Conservation (phyloP, 2,329 filamentous ascomycete species). For the Pseudohalonectria lignicola region DNA sequence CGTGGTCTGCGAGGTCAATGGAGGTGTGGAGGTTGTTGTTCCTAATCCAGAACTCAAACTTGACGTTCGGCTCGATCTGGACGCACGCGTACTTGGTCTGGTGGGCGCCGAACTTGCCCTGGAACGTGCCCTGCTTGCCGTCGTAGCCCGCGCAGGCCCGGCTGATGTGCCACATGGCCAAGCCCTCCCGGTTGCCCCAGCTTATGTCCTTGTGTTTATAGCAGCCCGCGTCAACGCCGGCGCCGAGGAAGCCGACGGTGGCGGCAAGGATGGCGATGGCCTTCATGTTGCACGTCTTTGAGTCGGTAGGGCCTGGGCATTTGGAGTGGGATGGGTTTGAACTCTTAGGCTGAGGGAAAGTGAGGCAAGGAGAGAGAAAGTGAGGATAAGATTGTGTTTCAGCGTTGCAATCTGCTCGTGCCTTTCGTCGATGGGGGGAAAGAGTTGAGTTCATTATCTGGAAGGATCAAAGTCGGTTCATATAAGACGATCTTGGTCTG, state of each 20-base stretch:
- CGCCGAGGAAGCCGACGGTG: background rate
- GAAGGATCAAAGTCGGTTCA: too few species aligned
- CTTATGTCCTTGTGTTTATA: background rate
- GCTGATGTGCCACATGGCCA: background rate
- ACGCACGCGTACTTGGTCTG: background rate
- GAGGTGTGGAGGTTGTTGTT: background rate
- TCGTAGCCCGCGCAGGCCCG: background rate
- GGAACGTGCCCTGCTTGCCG: background rate
- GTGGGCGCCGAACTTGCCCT: background rate
- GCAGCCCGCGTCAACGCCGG: background rate
- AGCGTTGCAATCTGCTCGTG: too few species aligned
- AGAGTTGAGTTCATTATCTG: too few species aligned
- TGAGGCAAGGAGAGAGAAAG: too few species aligned
- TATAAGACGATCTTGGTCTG: too few species aligned
- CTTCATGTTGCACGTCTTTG: background rate
- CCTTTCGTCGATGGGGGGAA: too few species aligned
- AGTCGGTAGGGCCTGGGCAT: too few species aligned
- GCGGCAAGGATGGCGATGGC: background rate
- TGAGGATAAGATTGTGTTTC: too few species aligned
- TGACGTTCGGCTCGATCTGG: background rate
- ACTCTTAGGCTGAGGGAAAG: too few species aligned
- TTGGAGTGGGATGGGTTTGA: too few species aligned
- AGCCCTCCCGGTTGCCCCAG: background rate
- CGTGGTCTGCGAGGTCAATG: background rate
- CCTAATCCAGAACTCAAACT: background rate